Percentiles rank a stretch among this genome's conserved stretches.
Conservation (phyloP, 257 asterid genomes). For the Solanum etuberosum region DNA sequence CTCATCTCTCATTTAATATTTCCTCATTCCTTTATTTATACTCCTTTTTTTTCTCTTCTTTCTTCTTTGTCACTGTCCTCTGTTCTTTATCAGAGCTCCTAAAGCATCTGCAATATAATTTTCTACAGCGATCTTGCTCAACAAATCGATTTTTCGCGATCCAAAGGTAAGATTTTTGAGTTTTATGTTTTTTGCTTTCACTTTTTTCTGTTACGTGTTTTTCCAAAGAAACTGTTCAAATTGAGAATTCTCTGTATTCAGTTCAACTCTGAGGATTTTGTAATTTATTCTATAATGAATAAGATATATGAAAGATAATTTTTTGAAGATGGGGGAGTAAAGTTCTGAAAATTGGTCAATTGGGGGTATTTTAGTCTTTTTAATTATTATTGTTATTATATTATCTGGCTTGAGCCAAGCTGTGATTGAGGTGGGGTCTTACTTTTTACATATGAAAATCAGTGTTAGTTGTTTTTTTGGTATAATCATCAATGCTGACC, state of each 20-base stretch:
- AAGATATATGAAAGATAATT: not conserved
- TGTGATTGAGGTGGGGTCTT: conserved; percentile 13
- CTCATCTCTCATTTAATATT: not conserved
- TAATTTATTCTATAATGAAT: not conserved
- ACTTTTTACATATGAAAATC: not conserved
- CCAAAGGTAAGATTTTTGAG: not conserved
- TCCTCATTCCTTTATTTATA: not conserved
- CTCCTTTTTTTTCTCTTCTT: not conserved
- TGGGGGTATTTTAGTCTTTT: not conserved
- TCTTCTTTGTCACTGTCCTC: not conserved
- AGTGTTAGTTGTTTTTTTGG: conserved; percentile 9
- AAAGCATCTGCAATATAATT: not conserved
- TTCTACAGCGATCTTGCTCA: not conserved
- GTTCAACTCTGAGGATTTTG: not conserved
- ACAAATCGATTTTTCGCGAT: not conserved
- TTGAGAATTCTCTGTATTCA: not conserved
- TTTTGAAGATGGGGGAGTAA: not conserved
- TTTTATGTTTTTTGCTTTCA: not conserved
- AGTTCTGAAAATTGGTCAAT: not conserved
- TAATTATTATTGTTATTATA: not conserved
- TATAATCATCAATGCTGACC: conserved; percentile 1
- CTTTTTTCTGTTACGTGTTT: not conserved
- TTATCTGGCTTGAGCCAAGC: not conserved
- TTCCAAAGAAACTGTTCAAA: not conserved
- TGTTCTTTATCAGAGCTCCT: not conserved